Evolutionary conservation across 2,329 filamentous ascomycete species (phyloP), one percentile per base, ranked within the genome.

Genomic region (Pestalotiopsis sp.): DNA sequence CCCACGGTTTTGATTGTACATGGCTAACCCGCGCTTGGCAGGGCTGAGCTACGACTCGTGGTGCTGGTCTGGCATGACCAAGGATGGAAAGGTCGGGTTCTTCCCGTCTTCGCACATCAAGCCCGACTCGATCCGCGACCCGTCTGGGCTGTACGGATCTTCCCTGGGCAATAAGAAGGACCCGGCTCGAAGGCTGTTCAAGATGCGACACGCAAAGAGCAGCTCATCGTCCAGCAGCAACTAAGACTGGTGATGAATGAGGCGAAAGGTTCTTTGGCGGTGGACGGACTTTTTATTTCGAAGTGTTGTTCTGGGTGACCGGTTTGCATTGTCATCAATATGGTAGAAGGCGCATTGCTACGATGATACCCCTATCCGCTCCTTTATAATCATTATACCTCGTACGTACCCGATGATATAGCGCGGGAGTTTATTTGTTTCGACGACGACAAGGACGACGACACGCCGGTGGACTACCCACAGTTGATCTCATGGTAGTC

Each of bases 51-150:
- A 80, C 25, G 83, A 84, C 13, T 84, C 86, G 69, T 89, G 86
- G 86, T 89, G 86, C 75, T 89, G 86, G 86, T 83, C 83, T 0
- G 86, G 86, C 2, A 84, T 79, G 17, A 88, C 86, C 68, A 72
- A 83, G 49, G 86, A 84, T 69, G 85, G 86, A 4, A 86, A 83
- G 75, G 84, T 81, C 78, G 86, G 86, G 31, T 81, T 88, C 65
- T 88, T 89, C 74, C 85, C 85, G 17, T 80, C 83, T 70, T 82
- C 81, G 3, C 85, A 86, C 70, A 77, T 88, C 57, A 84, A 87
- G 71, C 76, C 78, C 17, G 79, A 77, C 63, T 83, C 84, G 27
- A 72, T 88, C n/a, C 78, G 80, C 60, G 83, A 84, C 27, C 75
- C 76, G 11, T 70, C 67, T 11, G 64, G 57, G 68, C 13, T 72